Evolutionary conservation across 202 grass and related monocot species (phyloP), one percentile per base, ranked within the genome.

Genomic region (Digitaria exilis): DNA sequence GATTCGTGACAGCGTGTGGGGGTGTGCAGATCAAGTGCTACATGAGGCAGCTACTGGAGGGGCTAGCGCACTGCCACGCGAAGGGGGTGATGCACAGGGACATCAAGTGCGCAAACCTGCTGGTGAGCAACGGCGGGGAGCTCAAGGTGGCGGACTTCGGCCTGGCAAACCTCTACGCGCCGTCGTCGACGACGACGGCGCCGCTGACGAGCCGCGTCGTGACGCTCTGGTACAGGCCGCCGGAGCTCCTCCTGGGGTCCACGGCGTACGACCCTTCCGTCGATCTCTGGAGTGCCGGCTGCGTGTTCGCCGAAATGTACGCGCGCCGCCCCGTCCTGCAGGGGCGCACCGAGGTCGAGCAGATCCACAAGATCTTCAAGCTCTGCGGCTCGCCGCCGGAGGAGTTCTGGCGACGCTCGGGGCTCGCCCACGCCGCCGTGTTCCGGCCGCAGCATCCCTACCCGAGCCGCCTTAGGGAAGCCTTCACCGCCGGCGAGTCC

Each of bases 311-410:
- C 3, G 96, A 98, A 80, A 80, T 98, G 80, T 85, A 90, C 59
- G 35, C 69, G 6, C 63, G 92, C 29, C 87, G 90, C 52, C 92
- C 95, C n/a, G 71, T 98, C 32, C 88, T 98, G 30, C 96, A 95
- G 77, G 92, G 96, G 22, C 82, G 96, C 73, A 98, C 96, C 41
- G 96, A 98, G 96, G 95, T 98, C 2, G 96, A 98, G 73, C 96
- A 98, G 90, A 91, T 98, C 68, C 96, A 98, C 85, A 90, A 85
- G 78, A 93, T 98, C 78, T 95, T 98, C 84, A 98, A 98, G 89
- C 89, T 98, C 62, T 98, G 92, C 60, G 96, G 96, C 41, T 95
- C 92, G 29, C 95, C 92, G 79, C 69, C 78, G 1, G 96, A 93
- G 10, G 77, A 65, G 8, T 95, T 89, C 88, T 98, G 95, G 95